Evolutionary conservation across 371 early-diverging fungal genomes (phyloP), one percentile per base, ranked within the genome.

Genomic region (Gilbertella persicaria): DNA sequence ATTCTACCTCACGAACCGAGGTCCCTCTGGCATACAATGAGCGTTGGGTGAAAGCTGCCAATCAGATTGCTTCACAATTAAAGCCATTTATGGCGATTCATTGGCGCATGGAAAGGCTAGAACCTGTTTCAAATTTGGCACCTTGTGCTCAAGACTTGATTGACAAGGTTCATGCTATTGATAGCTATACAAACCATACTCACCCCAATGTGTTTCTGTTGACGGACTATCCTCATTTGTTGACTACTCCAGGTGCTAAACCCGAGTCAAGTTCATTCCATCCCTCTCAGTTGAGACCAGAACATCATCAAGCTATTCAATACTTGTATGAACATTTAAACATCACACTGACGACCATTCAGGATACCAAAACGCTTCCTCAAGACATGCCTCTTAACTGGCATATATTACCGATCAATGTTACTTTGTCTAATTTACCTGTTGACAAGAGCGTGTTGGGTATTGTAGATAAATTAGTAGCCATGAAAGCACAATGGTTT

Each of bases 301-400:
- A 73, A 2, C 75, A 78, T 35, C 79, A 78, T 25, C 50, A 66
- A 23, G 79, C 79, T 0, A 63, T 78, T 13, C 30, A 51, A 5
- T 64, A 71, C 19, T 43, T 78, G 8, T 70, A 73, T 38, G 50
- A 62, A 10, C 65, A 62, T 9, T 29, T 67, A 10, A 71, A 75
- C 20, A 48, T 73, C 7, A 64, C 70, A 0, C 30, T 72, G 2
- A 66, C 66, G 0, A 44, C 53, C 1, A 6, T 42, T 3, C 21
- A 45, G 13, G 12, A 8, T n/a, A 35, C 46, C 17, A 24, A 45
- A 19, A 40, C 36, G 0, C 57, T 62, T 16, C 53, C 53, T 6
- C 93, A 92, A 73, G 70, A 91, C 26, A 91, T 91, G 65, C 59
- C 85, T 4, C 82, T 71, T 57, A 89, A 90, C 52, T 73, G 71